These are phyloP conservation scores for Ceratocystiopsis brevicomis DNA, from an alignment of 2,329 filamentous ascomycete species.

Conservation along the genomic window DNA sequence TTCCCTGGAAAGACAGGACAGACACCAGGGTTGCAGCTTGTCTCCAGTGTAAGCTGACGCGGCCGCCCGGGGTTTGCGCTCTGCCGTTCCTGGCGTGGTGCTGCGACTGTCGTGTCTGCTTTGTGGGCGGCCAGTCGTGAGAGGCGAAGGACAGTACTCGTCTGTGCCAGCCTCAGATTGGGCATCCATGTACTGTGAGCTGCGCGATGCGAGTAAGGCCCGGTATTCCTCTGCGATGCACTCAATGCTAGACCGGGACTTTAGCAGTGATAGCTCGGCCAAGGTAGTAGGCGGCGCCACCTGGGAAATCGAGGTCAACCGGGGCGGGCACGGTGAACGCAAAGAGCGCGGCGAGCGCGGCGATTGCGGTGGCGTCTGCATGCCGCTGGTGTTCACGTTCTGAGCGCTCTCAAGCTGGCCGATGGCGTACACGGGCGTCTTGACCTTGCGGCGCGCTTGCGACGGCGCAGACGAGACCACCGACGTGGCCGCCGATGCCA, in stretches of 20 bases:
- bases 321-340: no score
- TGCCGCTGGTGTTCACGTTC: background rate
- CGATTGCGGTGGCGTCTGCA: constrained; percentile 4
- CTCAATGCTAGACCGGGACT: constrained; percentile 22
- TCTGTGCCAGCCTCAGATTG: background rate
- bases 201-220: constrained; percentile 24
- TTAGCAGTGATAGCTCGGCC: constrained; percentile 5
- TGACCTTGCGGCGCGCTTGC: constrained; percentile 26
- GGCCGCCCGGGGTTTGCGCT: no score
- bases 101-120: no score
- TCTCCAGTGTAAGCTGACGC: background rate
- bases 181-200: constrained; percentile 11
- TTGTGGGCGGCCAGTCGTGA: no score
- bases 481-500: background rate
- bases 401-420: constrained; percentile 26
- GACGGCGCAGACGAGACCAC: constrained; percentile 9
- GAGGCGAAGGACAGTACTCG: no score
- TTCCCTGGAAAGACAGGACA: background rate
- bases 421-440: constrained; percentile 30
- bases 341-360: background rate
- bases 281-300: no score
- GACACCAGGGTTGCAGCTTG: background rate
- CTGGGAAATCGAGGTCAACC: no score
- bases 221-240: constrained; percentile 32
- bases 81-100: no score